Evolutionary conservation across 441 rosid genomes (phyloP).

Genomic region (Metrosideros polymorpha): DNA sequence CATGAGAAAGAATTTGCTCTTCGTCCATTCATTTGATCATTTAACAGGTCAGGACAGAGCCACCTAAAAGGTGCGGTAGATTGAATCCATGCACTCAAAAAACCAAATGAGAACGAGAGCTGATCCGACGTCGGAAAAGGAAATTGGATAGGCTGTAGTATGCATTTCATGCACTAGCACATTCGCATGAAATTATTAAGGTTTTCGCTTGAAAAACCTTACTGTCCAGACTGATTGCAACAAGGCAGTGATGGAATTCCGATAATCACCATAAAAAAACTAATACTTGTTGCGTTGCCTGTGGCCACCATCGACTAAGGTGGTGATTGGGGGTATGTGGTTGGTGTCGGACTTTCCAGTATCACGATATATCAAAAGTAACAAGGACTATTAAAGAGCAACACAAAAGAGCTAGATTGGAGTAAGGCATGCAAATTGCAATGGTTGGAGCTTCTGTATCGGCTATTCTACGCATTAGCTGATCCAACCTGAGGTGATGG

Average conservation of each 20-base stretch:
- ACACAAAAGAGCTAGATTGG: not conserved
- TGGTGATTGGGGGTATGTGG: not conserved
- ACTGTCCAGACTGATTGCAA: not conserved
- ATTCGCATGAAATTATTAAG: not conserved
- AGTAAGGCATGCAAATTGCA: not conserved
- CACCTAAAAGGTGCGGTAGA: not conserved
- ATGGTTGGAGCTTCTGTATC: not conserved
- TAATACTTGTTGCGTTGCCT: not conserved
- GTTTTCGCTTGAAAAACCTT: not conserved
- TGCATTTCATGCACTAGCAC: not conserved
- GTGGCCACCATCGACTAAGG: not conserved
- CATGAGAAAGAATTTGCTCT: not conserved
- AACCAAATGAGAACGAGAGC: not conserved
- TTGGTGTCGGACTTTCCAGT: not conserved
- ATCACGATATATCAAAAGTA: not conserved
- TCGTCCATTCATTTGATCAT: not conserved
- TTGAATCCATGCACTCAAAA: not conserved
- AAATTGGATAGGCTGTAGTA: not conserved
- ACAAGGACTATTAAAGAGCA: not conserved
- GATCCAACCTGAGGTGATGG: not conserved
- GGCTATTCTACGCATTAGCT: not conserved
- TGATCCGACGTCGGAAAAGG: not conserved
- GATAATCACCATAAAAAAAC: not conserved
- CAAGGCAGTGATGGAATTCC: not conserved
- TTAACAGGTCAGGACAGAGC: not conserved